Conservation (phyloP, 2,329 filamentous ascomycete species). For the Lecanicillium sp. region DNA sequence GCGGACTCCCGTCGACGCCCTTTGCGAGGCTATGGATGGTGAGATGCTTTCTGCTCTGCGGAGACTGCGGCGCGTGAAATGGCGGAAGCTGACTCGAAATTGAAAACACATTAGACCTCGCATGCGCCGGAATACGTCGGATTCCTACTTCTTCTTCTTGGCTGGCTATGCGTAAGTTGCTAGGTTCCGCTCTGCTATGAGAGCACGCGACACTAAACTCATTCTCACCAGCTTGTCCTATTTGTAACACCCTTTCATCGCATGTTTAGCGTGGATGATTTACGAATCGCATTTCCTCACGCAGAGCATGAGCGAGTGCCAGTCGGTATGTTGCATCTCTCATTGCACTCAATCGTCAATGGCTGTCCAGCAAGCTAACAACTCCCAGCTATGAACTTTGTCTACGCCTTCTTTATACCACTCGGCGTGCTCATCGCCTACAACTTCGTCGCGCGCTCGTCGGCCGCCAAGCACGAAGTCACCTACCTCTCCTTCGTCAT, state of each 20-base stretch:
- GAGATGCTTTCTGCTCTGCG: slow-evolving; percentile 12
- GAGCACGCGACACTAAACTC: slow-evolving; percentile 4
- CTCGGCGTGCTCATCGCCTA: slow-evolving; percentile 59
- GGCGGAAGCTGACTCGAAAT: neutral
- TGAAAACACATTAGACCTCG: too few species aligned
- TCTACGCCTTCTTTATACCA: slow-evolving; percentile 72
- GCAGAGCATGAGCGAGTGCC: slow-evolving; percentile 78
- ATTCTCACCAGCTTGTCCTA: slow-evolving; percentile 23
- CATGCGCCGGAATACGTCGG: slow-evolving; percentile 88
- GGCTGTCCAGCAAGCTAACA: neutral
- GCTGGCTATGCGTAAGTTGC: slow-evolving; percentile 54
- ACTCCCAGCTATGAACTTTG: slow-evolving; percentile 59
- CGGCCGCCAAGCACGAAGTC: slow-evolving; percentile 75
- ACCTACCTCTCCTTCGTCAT: slow-evolving; percentile 76
- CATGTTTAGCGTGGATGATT: slow-evolving; percentile 86
- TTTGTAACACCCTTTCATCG: slow-evolving; percentile 79
- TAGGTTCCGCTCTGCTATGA: slow-evolving; percentile 17
- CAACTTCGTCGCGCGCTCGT: slow-evolving; percentile 56
- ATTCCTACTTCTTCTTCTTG: slow-evolving; percentile 61
- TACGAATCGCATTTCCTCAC: slow-evolving; percentile 79
- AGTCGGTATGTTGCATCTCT: slow-evolving; percentile 57
- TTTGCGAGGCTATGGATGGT: slow-evolving; percentile 44
- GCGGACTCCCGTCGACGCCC: slow-evolving; percentile 21
- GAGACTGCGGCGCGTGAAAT: neutral
- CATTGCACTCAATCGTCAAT: too few species aligned